These are phyloP conservation scores for Amphichorda felina DNA, from an alignment of 2,329 filamentous ascomycete genomes.

Conservation along the genomic window DNA sequence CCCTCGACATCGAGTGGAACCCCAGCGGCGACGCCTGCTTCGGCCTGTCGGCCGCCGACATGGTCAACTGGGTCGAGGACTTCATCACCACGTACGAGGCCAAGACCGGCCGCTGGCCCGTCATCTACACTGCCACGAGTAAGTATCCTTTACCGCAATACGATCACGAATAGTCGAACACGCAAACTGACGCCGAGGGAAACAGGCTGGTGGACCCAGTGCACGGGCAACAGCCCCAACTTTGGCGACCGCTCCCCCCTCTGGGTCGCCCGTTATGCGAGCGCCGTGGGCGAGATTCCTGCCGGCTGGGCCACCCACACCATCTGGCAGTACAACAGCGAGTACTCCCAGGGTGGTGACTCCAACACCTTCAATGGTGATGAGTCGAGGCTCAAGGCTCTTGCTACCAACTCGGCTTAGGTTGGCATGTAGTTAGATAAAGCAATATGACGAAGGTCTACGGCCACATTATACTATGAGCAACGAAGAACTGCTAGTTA, in stretches of 20 bases:
- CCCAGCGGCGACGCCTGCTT: slow-evolving; percentile 23
- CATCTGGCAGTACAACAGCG: slow-evolving; percentile 26
- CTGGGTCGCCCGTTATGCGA: slow-evolving; percentile 31
- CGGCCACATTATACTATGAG: too few relatives aligned
- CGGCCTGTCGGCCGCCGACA: slow-evolving; percentile 28
- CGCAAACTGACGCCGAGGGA: too few relatives aligned
- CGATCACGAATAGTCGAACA: too few relatives aligned
- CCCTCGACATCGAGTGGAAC: slow-evolving; percentile 41
- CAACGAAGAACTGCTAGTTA: too few relatives aligned
- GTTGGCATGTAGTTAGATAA: too few relatives aligned
- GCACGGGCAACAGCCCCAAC: slow-evolving; percentile 34
- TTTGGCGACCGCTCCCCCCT: slow-evolving; percentile 35
- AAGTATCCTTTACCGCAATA: too few relatives aligned
- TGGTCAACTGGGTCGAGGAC: slow-evolving; percentile 39
- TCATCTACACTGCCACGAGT: too few relatives aligned
- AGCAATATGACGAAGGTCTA: too few relatives aligned
- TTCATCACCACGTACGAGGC: slow-evolving; percentile 39
- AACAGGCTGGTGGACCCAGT: slow-evolving; percentile 43
- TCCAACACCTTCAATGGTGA: slow-evolving; percentile 12
- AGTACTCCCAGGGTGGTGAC: slow-evolving; percentile 8
- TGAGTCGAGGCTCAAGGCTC: too few relatives aligned
- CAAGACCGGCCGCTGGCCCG: too few relatives aligned
- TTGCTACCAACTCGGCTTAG: too few relatives aligned
- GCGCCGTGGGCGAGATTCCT: slow-evolving; percentile 28
- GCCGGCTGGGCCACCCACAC: slow-evolving; percentile 40